phyloP scores from a whole-genome alignment of 306 rosid species.

The Styphnolobium japonicum region DNA sequence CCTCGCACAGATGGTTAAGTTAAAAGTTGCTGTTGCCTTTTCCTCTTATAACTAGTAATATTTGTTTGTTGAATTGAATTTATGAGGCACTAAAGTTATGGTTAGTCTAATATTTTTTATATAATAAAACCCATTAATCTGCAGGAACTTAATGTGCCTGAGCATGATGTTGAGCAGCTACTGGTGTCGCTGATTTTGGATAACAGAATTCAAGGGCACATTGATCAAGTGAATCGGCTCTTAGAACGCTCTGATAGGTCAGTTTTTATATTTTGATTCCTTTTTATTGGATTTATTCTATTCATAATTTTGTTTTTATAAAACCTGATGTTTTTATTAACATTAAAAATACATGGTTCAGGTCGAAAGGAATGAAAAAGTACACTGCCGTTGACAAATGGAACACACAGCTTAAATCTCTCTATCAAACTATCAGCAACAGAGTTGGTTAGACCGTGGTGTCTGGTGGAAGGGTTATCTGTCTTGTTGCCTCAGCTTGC shows the following conservation, averaged over 20 bases:
- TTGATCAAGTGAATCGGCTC: slow-evolving; percentile 94
- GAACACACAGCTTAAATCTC: slow-evolving; percentile 88
- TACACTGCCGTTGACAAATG: slow-evolving; percentile 90
- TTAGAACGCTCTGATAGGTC: slow-evolving; percentile 90
- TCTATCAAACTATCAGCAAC: slow-evolving; percentile 72
- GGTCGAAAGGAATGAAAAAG: slow-evolving; percentile 96
- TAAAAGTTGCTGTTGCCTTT: neutral
- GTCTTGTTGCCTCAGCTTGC: slow-evolving; percentile 25
- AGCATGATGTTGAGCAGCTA: slow-evolving; percentile 65
- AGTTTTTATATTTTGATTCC: neutral
- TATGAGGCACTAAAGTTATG: neutral
- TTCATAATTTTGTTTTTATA: neutral
- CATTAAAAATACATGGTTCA: slow-evolving; percentile 31
- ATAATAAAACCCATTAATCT: slow-evolving; percentile 8
- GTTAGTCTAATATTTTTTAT: neutral
- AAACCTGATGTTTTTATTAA: slow-evolving; percentile 8
- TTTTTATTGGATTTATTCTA: neutral
- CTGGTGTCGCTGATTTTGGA: slow-evolving; percentile 77
- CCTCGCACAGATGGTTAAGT: neutral
- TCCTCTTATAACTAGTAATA: neutral
- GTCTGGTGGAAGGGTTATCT: neutral
- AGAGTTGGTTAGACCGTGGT: slow-evolving; percentile 52
- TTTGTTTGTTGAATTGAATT: neutral
- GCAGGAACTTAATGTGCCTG: slow-evolving; percentile 66
- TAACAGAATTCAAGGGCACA: slow-evolving; percentile 92